These are phyloP conservation scores for Agrocybe praecox DNA, from an alignment of 768 basidiomycete genomes.

Conservation along the genomic window DNA sequence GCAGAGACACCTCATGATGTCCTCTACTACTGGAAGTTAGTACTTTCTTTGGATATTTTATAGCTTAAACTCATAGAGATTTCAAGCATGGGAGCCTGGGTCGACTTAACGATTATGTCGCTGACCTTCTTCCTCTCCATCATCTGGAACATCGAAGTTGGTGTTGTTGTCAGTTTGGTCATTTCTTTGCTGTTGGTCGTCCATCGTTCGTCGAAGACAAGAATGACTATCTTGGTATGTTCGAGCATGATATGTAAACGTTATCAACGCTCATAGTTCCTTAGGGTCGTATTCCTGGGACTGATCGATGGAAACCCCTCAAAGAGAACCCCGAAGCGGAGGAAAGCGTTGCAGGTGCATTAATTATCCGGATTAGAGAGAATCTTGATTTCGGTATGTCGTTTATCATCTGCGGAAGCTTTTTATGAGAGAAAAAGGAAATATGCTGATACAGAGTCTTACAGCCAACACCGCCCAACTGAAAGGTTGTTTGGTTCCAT, in stretches of 20 bases:
- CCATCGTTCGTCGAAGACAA: constrained; percentile 82
- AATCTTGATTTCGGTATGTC: constrained; percentile 85
- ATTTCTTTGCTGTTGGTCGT: constrained; percentile 90
- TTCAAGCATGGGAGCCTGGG: constrained; percentile 89
- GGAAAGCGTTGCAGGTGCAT: constrained; percentile 77
- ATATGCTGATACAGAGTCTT: neutral
- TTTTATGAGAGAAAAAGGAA: too few relatives aligned
- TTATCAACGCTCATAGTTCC: neutral
- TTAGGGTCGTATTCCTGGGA: constrained; percentile 87
- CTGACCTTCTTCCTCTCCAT: constrained; percentile 89
- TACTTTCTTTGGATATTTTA: neutral
- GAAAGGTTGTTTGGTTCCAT: constrained; percentile 57
- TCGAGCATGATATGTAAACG: too few relatives aligned
- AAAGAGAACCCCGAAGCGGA: constrained; percentile 84
- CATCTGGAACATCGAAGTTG: constrained; percentile 90
- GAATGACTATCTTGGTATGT: constrained; percentile 87
- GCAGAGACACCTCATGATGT: constrained; percentile 89
- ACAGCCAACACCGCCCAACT: constrained; percentile 93
- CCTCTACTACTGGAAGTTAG: constrained; percentile 77
- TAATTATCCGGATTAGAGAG: constrained; percentile 91
- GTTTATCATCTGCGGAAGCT: neutral
- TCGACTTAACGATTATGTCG: constrained; percentile 83
- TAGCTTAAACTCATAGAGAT: constrained; percentile 5
- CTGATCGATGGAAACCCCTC: constrained; percentile 88
- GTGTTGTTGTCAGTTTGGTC: constrained; percentile 86